These are phyloP conservation scores for Pneumocystis murina DNA, from an alignment of 1,139 yeast genomes.

Conservation along the genomic window DNA sequence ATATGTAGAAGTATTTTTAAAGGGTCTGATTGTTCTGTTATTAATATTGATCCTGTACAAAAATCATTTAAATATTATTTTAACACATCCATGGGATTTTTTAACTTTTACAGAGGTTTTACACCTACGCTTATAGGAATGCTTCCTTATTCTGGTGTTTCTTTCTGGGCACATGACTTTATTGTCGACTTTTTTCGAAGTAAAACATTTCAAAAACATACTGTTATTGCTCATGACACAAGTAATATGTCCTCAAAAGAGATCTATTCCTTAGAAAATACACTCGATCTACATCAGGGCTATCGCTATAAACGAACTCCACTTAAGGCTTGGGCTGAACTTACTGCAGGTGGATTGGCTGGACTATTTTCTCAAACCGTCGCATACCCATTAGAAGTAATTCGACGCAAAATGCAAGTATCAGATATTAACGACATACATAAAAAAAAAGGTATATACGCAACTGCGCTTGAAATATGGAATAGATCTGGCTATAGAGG, in stretches of 20 bases:
- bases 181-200: constrained; percentile 74
- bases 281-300: background rate
- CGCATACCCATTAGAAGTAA: constrained; percentile 91
- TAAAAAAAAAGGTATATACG: constrained; percentile 39
- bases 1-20: constrained; percentile 17
- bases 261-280: background rate
- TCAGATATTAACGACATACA: constrained; percentile 65
- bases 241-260: background rate
- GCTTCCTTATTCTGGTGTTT: constrained; percentile 96
- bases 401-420: constrained; percentile 91
- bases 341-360: constrained; percentile 85
- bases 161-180: constrained; percentile 84
- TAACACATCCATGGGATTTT: constrained; percentile 11
- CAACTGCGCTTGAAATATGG: constrained; percentile 27
- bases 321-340: constrained; percentile 77
- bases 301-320: constrained; percentile 31
- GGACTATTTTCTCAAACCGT: constrained; percentile 94
- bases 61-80: background rate
- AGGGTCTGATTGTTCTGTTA: constrained; percentile 19
- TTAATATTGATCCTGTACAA: constrained; percentile 14
- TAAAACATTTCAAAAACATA: constrained; percentile 36
- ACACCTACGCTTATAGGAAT: constrained; percentile 88
- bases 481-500: constrained; percentile 50
- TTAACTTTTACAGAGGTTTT: constrained; percentile 87
- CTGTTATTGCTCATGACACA: constrained; percentile 28